A percentile compares a stretch with the other conserved stretches of the same genome.
phyloP scores from a whole-genome alignment of 106 monocot genomes.

The Acanthochlamys bracteata region DNA sequence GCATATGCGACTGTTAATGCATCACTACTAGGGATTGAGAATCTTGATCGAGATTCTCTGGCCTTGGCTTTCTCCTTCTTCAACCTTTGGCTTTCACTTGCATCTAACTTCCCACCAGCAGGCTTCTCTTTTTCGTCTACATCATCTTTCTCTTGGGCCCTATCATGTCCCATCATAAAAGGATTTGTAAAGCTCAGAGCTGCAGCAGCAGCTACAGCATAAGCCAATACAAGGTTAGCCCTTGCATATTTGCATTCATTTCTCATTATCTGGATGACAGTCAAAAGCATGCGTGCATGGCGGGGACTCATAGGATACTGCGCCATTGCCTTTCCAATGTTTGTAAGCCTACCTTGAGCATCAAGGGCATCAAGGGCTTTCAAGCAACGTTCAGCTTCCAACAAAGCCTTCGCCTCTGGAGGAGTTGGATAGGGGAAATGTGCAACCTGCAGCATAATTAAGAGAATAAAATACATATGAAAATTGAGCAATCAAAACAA shows the following conservation, averaged over 20 bases:
- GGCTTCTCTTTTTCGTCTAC: slow-evolving; percentile 11
- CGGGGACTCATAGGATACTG: slow-evolving; percentile 91
- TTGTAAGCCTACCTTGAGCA: slow-evolving; percentile 41
- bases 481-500: neutral
- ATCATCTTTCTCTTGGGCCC: slow-evolving; percentile 15
- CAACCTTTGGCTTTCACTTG: slow-evolving; percentile 21
- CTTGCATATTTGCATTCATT: slow-evolving; percentile 35
- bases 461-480: neutral
- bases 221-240: slow-evolving; percentile 65
- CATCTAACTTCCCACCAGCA: slow-evolving; percentile 2
- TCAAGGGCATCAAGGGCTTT: slow-evolving; percentile 78
- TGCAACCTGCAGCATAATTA: slow-evolving; percentile 63
- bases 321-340: slow-evolving; percentile 75
- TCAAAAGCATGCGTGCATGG: slow-evolving; percentile 85
- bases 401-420: slow-evolving; percentile 46
- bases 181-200: slow-evolving; percentile 87
- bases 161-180: slow-evolving; percentile 40
- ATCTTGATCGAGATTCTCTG: slow-evolving; percentile 41
- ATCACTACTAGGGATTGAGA: slow-evolving; percentile 74
- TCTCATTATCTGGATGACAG: slow-evolving; percentile 54
- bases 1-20: slow-evolving; percentile 70
- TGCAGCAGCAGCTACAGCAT: slow-evolving; percentile 66
- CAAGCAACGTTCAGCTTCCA: slow-evolving; percentile 75
- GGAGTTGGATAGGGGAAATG: slow-evolving; percentile 97
- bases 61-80: slow-evolving; percentile 37